Evolutionary conservation across 768 basidiomycete genomes (phyloP).

Genomic region (Lyophyllum atratum): DNA sequence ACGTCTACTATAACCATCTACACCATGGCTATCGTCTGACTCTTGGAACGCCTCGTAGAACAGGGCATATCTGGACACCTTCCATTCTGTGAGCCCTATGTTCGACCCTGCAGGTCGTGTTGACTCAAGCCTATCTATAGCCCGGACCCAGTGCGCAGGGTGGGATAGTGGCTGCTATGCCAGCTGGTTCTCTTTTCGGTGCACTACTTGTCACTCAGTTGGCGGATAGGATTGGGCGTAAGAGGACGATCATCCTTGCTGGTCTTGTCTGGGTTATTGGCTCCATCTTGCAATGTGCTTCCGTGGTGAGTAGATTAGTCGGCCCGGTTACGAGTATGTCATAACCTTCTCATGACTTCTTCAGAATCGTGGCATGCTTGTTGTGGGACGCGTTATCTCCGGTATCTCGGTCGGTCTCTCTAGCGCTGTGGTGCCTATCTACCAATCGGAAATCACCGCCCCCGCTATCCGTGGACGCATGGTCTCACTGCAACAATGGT

Average conservation of each 20-base stretch:
- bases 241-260: constrained; percentile 63
- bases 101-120: neutral
- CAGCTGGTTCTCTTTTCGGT: constrained; percentile 70
- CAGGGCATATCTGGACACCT: constrained; percentile 35
- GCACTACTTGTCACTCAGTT: constrained; percentile 63
- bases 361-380: constrained; percentile 75
- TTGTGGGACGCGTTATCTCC: constrained; percentile 67
- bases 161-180: constrained; percentile 79
- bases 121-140: constrained; percentile 19
- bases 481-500: constrained; percentile 79
- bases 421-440: constrained; percentile 69
- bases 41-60: constrained; percentile 29
- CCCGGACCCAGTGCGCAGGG: constrained; percentile 62
- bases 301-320: constrained; percentile 33
- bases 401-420: constrained; percentile 70
- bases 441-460: constrained; percentile 75
- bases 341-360: neutral
- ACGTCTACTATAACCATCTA: constrained; percentile 11
- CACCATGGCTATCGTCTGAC: neutral
- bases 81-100: constrained; percentile 31
- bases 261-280: constrained; percentile 76
- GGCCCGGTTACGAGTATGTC: neutral
- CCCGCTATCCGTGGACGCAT: constrained; percentile 74
- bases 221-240: constrained; percentile 68
- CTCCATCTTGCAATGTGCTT: constrained; percentile 69